A percentile compares a stretch with the other conserved stretches of the same genome.
phyloP scores from a whole-genome alignment of 345 rosid genomes.

The Eucalyptus fibrosa region DNA sequence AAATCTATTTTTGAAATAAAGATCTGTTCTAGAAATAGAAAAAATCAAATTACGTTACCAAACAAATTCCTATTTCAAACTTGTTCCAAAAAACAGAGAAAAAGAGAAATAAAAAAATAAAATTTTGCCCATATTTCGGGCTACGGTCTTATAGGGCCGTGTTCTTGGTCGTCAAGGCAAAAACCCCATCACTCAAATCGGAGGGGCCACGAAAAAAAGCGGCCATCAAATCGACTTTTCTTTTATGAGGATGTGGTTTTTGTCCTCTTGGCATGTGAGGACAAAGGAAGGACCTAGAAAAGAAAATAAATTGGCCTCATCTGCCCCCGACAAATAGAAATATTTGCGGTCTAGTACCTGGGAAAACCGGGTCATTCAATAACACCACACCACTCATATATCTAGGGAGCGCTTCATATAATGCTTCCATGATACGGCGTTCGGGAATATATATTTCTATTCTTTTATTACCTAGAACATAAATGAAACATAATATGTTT shows the following conservation, averaged over 20 bases:
- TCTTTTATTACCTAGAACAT: no score
- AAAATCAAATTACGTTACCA: no score
- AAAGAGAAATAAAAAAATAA: fast-evolving
- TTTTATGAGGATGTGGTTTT: background rate
- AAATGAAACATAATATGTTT: no score
- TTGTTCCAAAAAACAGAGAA: fast-evolving
- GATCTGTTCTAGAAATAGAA: no score
- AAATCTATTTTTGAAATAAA: no score
- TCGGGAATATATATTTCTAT: no score
- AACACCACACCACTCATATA: background rate
- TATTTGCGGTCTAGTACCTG: background rate
- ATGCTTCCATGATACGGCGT: no score
- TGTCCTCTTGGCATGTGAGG: background rate
- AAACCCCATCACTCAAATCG: background rate
- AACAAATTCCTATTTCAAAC: fast-evolving
- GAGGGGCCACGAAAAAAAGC: background rate
- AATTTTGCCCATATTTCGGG: background rate
- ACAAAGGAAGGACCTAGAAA: background rate
- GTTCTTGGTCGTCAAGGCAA: background rate
- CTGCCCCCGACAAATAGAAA: background rate
- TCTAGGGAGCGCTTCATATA: no score
- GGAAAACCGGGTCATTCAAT: background rate
- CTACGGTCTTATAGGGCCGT: background rate
- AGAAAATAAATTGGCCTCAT: background rate
- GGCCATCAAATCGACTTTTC: background rate